Percentiles rank a stretch among this genome's conserved stretches.
These are phyloP conservation scores for Penicillium sp. DNA, from an alignment of 2,329 filamentous ascomycete genomes.

Conservation along the genomic window DNA sequence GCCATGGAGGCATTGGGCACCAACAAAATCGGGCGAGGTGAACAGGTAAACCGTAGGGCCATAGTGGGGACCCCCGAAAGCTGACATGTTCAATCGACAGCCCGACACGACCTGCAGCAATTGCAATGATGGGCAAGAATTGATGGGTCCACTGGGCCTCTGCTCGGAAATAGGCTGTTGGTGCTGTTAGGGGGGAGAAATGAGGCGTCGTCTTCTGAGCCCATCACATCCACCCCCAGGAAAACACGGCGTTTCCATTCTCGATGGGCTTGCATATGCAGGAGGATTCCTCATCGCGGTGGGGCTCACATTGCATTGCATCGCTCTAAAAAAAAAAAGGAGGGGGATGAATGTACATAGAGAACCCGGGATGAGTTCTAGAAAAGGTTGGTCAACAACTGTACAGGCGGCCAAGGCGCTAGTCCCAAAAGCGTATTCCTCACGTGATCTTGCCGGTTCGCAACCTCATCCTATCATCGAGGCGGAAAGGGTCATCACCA, in stretches of 20 bases:
- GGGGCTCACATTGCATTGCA: background rate
- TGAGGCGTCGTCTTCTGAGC: conserved; percentile 2
- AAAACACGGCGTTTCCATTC: background rate
- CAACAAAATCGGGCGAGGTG: conserved; percentile 27
- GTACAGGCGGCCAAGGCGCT: conserved; percentile 11
- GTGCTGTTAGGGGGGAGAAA: conserved; percentile 3
- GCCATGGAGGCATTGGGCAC: conserved; percentile 31
- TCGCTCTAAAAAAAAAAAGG: background rate
- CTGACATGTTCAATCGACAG: conserved; percentile 29
- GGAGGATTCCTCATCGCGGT: background rate
- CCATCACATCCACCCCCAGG: conserved; percentile 1
- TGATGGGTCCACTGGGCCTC: conserved; percentile 9
- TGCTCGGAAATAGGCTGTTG: background rate
- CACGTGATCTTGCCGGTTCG: conserved; percentile 27
- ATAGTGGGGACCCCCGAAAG: conserved; percentile 19
- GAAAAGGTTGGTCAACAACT: background rate
- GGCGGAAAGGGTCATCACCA: conserved; percentile 35
- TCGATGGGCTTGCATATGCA: conserved; percentile 10
- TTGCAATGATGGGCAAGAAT: conserved; percentile 4
- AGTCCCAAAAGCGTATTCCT: conserved; percentile 16
- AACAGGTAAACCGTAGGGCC: conserved; percentile 19
- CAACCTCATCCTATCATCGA: conserved; percentile 30
- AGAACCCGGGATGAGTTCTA: background rate
- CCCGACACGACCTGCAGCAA: conserved; percentile 12
- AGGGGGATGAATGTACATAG: background rate